Conservation (phyloP, 192 early-diverging fungal species). For the Backusella mclennaniae region DNA sequence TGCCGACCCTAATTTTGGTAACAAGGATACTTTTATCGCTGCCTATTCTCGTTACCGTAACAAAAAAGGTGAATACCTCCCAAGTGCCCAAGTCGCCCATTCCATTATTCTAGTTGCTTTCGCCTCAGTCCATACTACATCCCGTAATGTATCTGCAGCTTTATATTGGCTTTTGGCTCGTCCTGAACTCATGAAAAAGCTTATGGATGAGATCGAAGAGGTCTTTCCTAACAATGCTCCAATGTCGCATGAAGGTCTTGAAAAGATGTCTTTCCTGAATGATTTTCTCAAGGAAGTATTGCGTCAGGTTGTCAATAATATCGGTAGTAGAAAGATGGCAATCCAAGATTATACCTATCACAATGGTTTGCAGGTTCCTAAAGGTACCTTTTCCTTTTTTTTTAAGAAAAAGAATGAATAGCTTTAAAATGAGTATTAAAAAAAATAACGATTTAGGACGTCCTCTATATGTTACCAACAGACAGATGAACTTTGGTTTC, state of each 20-base stretch:
- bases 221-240: not conserved
- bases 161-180: constrained; percentile 23
- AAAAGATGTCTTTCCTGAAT: constrained; percentile 22
- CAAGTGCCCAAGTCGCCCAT: not conserved
- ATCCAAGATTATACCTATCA: constrained; percentile 17
- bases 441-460: not conserved
- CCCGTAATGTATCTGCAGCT: not conserved
- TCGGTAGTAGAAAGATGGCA: constrained; percentile 19
- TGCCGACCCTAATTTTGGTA: not conserved
- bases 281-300: constrained; percentile 21
- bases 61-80: not conserved
- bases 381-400: constrained; percentile 1
- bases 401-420: not conserved
- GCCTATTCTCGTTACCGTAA: constrained; percentile 16
- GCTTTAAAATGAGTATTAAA: not conserved
- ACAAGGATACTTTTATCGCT: not conserved
- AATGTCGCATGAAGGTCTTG: constrained; percentile 13
- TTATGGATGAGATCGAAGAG: constrained; percentile 17
- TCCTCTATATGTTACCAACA: not conserved
- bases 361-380: constrained; percentile 21
- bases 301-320: constrained; percentile 15
- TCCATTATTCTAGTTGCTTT: constrained; percentile 21
- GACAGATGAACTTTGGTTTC: constrained; percentile 23
- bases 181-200: constrained; percentile 9
- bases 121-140: constrained; percentile 30